phyloP scores from a whole-genome alignment of 805 yeast species.

The Zygoascus biomembranicola region DNA sequence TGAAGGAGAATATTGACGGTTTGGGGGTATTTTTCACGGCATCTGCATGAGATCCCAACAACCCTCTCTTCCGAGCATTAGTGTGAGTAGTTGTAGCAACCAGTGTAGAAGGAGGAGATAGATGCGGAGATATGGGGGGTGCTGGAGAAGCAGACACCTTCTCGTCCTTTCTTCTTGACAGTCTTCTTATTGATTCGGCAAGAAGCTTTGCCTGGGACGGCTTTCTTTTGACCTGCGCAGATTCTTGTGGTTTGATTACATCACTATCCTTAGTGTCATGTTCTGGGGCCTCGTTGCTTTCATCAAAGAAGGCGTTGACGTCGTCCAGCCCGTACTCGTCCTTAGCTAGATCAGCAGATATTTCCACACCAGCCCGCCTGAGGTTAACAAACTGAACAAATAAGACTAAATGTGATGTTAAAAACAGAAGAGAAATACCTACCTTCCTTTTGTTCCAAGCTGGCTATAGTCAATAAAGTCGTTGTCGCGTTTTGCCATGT shows the following conservation, averaged over 20 bases:
- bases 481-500: slow-evolving; percentile 1
- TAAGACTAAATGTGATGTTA: background rate
- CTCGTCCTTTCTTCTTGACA: background rate
- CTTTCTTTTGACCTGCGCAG: background rate
- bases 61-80: no score
- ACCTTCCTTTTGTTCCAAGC: slow-evolving; percentile 8
- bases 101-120: no score
- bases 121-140: background rate
- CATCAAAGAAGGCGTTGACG: slow-evolving; percentile 16
- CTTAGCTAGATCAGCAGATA: slow-evolving; percentile 8
- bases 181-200: background rate
- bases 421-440: background rate
- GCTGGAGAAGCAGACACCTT: background rate
- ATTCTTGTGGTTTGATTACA: no score
- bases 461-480: slow-evolving; percentile 5
- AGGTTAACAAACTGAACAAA: background rate
- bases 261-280: background rate
- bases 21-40: background rate
- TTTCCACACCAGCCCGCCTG: slow-evolving; percentile 16
- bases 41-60: no score
- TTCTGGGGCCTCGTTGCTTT: background rate
- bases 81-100: no score
- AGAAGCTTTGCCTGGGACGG: background rate
- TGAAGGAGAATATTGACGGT: background rate
- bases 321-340: slow-evolving; percentile 21